phyloP scores from a whole-genome alignment of 2,329 filamentous ascomycete species.

The Beauveria australis region DNA sequence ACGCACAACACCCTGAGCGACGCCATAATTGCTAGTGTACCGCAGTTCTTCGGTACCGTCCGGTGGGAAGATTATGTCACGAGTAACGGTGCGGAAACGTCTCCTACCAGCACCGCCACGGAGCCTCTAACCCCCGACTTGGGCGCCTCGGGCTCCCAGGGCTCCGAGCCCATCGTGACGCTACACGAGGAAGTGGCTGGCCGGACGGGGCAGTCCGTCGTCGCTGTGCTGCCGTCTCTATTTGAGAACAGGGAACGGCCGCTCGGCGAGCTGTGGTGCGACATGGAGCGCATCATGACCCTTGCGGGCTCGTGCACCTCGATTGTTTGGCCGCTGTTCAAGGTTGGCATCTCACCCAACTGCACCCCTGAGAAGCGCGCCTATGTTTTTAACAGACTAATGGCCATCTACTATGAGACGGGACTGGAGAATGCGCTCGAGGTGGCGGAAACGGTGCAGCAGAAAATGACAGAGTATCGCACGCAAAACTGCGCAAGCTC shows the following conservation, averaged over 20 bases:
- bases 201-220: neutral
- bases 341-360: slow-evolving; percentile 38
- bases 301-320: slow-evolving; percentile 40
- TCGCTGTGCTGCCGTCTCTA: slow-evolving; percentile 13
- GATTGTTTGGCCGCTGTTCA: slow-evolving; percentile 43
- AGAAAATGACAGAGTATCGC: slow-evolving; percentile 2
- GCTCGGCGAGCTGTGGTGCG: slow-evolving; percentile 14
- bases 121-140: neutral
- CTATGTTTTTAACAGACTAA: slow-evolving; percentile 37
- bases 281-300: slow-evolving; percentile 39
- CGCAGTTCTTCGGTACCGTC: slow-evolving; percentile 42
- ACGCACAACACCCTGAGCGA: slow-evolving; percentile 32
- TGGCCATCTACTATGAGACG: slow-evolving; percentile 37
- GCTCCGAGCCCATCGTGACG: slow-evolving; percentile 3
- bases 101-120: neutral
- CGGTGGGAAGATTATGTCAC: slow-evolving; percentile 28
- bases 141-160: neutral
- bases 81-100: slow-evolving; percentile 8
- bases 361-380: slow-evolving; percentile 32
- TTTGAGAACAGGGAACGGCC: slow-evolving; percentile 23
- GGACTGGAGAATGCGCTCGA: slow-evolving; percentile 36
- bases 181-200: slow-evolving; percentile 2
- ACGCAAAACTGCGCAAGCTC: neutral
- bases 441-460: slow-evolving; percentile 31
- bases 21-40: slow-evolving; percentile 37